phyloP scores from a whole-genome alignment of 2,329 filamentous ascomycete genomes.

The Aspergillus amoenus region DNA sequence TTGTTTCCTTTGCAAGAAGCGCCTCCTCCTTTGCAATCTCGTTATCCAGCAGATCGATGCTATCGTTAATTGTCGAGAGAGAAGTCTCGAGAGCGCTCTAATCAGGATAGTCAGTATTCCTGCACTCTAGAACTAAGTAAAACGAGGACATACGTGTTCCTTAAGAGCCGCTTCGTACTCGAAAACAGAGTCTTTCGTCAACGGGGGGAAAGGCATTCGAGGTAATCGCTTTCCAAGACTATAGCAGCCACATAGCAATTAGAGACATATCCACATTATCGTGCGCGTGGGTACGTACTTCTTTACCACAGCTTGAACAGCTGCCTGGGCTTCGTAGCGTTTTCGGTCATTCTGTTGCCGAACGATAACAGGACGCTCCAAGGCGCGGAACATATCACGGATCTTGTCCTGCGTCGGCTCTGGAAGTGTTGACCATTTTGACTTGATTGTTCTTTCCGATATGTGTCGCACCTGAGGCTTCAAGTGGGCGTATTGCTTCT shows the following conservation, averaged over 20 bases:
- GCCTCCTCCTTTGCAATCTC: slow-evolving; percentile 46
- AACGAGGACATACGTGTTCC: slow-evolving; percentile 37
- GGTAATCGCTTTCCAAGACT: slow-evolving; percentile 44
- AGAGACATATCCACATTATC: background rate
- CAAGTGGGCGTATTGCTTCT: slow-evolving; percentile 39
- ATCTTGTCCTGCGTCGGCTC: slow-evolving; percentile 44
- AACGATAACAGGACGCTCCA: slow-evolving; percentile 45
- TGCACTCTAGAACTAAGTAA: background rate
- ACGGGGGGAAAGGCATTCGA: slow-evolving; percentile 47
- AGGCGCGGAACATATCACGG: slow-evolving; percentile 40
- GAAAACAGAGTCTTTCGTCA: slow-evolving; percentile 43
- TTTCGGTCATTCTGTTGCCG: slow-evolving; percentile 43
- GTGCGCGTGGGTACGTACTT: slow-evolving; percentile 33
- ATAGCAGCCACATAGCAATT: background rate
- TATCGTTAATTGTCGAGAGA: slow-evolving; percentile 40
- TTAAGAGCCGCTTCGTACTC: slow-evolving; percentile 45
- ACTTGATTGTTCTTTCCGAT: slow-evolving; percentile 44
- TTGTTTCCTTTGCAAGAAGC: slow-evolving; percentile 41
- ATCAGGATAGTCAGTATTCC: slow-evolving; percentile 14
- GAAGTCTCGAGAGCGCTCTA: slow-evolving; percentile 40
- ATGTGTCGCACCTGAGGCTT: slow-evolving; percentile 43
- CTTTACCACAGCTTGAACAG: slow-evolving; percentile 41
- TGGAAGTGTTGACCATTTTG: slow-evolving; percentile 47
- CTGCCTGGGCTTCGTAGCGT: slow-evolving; percentile 43
- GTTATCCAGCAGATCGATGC: slow-evolving; percentile 39